Conservation (phyloP, 345 rosid genomes). For the Bruguiera sexangula region DNA sequence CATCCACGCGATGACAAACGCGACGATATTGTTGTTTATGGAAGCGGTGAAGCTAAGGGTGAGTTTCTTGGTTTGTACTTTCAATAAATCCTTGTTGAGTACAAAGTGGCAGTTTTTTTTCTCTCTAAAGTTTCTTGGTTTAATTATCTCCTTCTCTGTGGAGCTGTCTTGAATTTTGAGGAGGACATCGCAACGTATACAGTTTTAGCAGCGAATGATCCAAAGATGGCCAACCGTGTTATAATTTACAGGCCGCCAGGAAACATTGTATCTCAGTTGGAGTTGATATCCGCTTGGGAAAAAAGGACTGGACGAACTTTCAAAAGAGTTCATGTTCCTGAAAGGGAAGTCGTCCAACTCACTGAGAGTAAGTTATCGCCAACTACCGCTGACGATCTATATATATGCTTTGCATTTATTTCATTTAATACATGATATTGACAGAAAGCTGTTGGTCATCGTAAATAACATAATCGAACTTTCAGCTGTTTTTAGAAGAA, state of each 20-base stretch:
- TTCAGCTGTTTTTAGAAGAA: too few relatives aligned
- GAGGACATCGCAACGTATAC: conserved; percentile 39
- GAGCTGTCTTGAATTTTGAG: conserved; percentile 35
- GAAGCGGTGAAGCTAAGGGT: conserved; percentile 35
- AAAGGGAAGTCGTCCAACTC: conserved; percentile 25
- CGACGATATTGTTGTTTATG: conserved; percentile 24
- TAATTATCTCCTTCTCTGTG: neutral
- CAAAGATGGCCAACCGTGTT: conserved; percentile 25
- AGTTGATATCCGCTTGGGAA: conserved; percentile 36
- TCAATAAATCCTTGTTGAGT: too few relatives aligned
- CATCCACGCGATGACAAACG: conserved; percentile 16
- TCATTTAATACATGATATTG: too few relatives aligned
- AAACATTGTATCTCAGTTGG: conserved; percentile 31
- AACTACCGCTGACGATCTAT: neutral
- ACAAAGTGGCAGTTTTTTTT: too few relatives aligned
- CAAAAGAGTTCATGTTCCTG: conserved; percentile 20
- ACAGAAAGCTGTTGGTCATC: too few relatives aligned
- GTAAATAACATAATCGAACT: too few relatives aligned
- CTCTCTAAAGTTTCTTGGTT: too few relatives aligned
- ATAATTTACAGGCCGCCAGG: conserved; percentile 22
- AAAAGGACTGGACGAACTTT: conserved; percentile 24
- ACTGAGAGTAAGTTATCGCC: conserved; percentile 20
- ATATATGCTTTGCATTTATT: too few relatives aligned
- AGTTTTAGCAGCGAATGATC: conserved; percentile 31
- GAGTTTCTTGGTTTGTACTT: neutral